Conservation (phyloP, 139 green algal genomes). For the Chlamydomonas sphaeroides region DNA sequence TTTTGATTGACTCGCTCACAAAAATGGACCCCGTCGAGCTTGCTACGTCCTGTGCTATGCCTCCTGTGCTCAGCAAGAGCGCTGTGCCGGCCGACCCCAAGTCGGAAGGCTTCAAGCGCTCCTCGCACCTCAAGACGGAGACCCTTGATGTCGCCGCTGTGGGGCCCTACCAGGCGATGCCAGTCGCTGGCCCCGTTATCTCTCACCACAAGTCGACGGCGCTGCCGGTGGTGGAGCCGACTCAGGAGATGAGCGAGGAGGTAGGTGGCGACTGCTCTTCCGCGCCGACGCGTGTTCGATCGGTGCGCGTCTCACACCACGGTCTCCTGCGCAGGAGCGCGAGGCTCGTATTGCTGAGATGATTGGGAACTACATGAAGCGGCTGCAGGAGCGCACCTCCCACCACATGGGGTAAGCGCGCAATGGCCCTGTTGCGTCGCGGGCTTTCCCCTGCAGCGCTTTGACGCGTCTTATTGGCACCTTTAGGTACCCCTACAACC, state of each 20-base stretch:
- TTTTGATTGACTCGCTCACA: not conserved
- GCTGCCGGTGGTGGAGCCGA: constrained; percentile 71
- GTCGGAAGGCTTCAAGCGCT: constrained; percentile 18
- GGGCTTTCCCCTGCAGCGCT: too few relatives aligned
- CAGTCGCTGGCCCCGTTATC: constrained; percentile 72
- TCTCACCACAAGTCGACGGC: constrained; percentile 73
- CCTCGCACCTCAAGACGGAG: constrained; percentile 42
- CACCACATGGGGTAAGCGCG: constrained; percentile 86
- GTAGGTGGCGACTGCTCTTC: constrained; percentile 47
- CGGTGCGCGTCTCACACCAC: too few relatives aligned
- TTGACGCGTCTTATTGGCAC: not conserved
- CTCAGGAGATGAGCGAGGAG: constrained; percentile 56
- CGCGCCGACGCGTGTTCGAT: too few relatives aligned
- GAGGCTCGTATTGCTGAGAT: constrained; percentile 70
- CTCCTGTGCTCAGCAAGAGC: constrained; percentile 7
- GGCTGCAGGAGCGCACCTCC: constrained; percentile 80
- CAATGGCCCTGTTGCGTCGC: too few relatives aligned
- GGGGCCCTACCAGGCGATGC: constrained; percentile 86
- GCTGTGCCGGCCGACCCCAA: not conserved
- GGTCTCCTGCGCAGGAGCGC: constrained; percentile 81
- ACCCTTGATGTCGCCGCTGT: constrained; percentile 45
- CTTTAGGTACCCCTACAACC: constrained; percentile 97
- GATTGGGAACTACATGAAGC: constrained; percentile 83
- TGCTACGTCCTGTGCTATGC: constrained; percentile 34
- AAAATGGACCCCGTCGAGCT: constrained; percentile 43